Percentiles rank a stretch among this genome's conserved stretches.
Conservation (phyloP, 768 basidiomycete genomes). For the Tylopilus rubrobrunneus region DNA sequence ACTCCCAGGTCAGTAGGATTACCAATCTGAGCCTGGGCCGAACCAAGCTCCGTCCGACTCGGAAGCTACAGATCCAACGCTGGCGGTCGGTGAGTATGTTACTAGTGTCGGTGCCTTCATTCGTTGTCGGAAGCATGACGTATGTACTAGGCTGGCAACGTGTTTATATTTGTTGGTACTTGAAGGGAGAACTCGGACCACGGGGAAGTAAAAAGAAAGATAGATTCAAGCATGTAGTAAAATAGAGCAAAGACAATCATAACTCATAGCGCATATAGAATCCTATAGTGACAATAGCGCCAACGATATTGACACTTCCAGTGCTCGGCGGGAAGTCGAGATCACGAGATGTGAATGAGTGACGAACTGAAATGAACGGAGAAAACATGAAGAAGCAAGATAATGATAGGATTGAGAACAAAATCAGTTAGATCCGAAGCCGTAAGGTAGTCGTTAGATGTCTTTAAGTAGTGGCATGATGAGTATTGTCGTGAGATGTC, state of each 20-base stretch:
- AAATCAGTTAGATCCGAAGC: slow-evolving; percentile 3
- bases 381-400: slow-evolving; percentile 1
- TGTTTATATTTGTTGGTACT: too few species aligned
- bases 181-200: background rate
- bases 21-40: background rate
- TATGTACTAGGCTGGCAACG: too few species aligned
- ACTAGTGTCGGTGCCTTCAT: too few species aligned
- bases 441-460: slow-evolving; percentile 14
- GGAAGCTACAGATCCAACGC: too few species aligned
- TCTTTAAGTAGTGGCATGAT: slow-evolving; percentile 4
- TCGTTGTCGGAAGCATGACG: too few species aligned
- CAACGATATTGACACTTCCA: background rate
- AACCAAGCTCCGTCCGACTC: too few species aligned
- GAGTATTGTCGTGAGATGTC: background rate
- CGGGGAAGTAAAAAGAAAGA: background rate
- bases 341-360: background rate
- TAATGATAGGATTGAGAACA: slow-evolving; percentile 25
- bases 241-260: background rate
- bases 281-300: background rate
- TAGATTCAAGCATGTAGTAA: slow-evolving; percentile 22
- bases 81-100: too few species aligned
- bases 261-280: background rate
- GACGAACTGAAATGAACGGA: slow-evolving; percentile 1
- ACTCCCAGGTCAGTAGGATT: too few species aligned
- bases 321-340: background rate